Base-by-base conservation (phyloP, 306 rosid genomes). In the Cucurbita moschata region DNA sequence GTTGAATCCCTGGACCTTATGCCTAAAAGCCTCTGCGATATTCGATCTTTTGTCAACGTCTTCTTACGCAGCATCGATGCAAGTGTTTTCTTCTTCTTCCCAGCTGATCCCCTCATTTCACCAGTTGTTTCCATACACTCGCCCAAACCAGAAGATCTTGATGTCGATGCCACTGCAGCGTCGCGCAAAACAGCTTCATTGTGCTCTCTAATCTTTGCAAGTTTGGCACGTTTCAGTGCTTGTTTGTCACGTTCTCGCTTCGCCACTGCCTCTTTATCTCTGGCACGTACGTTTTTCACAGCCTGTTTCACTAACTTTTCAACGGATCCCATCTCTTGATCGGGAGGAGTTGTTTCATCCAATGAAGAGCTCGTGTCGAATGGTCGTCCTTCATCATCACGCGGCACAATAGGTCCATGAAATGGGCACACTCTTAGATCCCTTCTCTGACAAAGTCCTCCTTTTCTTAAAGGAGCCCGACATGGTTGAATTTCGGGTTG, bases 11-110 rank as follows among this genome's bases (percentile, higher is more conserved):
- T 89, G 43, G 88, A 82, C 43, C 60, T 80, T 7, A 87, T 46
- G 69, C 74, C 85, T 75, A 86, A 79, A 73, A 92, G 86, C 79
- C 85, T 92, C 81, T 66, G 86, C 30, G 87, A 81, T 76, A 92
- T 51, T 82, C 96, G 81, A 79, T 89, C 96, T 85, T 89, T 92
- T 0, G 92, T 40, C 15, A 94, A 88, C 9, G 80, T 89, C 77
- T 92, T 89, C 92, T 89, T 92, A 69, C 77, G 79, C 77, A 92
- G 75, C 97, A 92, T 89, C 74, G 90, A 88, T n/a, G 96, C 83
- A 16, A 92, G 95, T 65, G 87, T 79, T 77, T 77, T 79, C 86
- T 82, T 88, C 82, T 79, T 83, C 75, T 76, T 89, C 81, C 81
- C 78, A 63, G 76, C 77, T 7, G 81, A 74, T 7, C 15, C 53